Evolutionary conservation across 2,329 filamentous ascomycete genomes (phyloP), one percentile per base, ranked within the genome.

Genomic region (Nannizziopsis arthrosporioides): DNA sequence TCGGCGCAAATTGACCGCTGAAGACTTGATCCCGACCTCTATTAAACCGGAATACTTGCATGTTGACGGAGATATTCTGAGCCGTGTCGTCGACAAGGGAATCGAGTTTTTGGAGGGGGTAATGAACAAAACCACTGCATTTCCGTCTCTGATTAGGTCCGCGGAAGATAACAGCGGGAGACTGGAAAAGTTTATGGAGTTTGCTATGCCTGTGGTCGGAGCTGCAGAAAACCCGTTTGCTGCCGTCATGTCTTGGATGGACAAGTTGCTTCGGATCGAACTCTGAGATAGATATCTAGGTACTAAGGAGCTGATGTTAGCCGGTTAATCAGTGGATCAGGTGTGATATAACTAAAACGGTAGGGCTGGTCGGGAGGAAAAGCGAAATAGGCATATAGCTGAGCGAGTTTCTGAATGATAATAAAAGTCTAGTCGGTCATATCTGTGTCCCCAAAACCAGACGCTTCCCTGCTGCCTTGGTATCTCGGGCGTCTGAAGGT

Each of bases 41-140:
- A 61, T 65, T 8, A 68, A 68, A 1, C 69, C 70, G 34, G 57
- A 65, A 18, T 69, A 69, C 50, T 78, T 78, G 73, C 81, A 85
- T 48, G 69, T 87, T 2, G 73, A 86, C 52, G 83, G 83, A 0
- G 80, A 85, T 55, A 67, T 85, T 32, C 62, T 87, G 37, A 66
- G 69, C 51, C 70, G 73, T 5, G 75, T 80, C 50, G 54, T 80
- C 9, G 65, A 74, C 14, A 65, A 60, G 14, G 67, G 68, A 30
- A 63, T 57, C 0, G 49, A 52, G 2, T 56, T 59, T 48, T 55
- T 70, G 32, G 54, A 58, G 34, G 36, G 54, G 1, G 53, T 68
- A 53, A 56, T 71, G 41, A 42, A 42, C 14, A 42, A 44, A 17
- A 50, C n/a, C n/a, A 32, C 41, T 17, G 31, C 31, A 10, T 34